Conservation (phyloP, 169 alveolate species). For the Babesia microti region DNA sequence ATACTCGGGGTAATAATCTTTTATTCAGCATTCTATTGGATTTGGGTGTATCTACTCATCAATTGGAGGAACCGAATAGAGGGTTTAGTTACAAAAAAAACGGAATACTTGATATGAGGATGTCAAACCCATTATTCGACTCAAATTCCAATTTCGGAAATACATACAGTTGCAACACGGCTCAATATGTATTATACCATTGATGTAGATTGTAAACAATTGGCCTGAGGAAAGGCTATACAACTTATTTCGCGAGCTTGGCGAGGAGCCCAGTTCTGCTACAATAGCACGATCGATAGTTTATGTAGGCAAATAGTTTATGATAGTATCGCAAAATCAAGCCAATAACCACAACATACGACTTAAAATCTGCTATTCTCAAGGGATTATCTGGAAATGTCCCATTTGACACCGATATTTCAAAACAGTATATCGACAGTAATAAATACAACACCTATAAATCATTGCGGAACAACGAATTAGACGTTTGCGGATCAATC, state of each 20-base stretch:
- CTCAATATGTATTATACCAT: conserved; percentile 11
- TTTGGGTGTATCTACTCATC: conserved; percentile 59
- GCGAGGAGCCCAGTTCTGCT: conserved; percentile 39
- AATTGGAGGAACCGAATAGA: conserved; percentile 38
- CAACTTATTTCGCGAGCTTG: conserved; percentile 16
- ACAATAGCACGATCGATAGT: conserved; percentile 24
- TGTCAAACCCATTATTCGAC: conserved; percentile 52
- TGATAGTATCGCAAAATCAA: conserved; percentile 7
- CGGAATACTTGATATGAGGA: conserved; percentile 61
- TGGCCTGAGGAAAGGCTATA: conserved; percentile 15
- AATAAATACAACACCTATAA: no score
- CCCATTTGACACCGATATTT: no score
- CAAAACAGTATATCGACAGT: no score
- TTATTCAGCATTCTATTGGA: conserved; percentile 46
- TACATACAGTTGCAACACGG: conserved; percentile 12
- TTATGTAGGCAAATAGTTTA: conserved; percentile 9
- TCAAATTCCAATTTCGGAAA: conserved; percentile 16
- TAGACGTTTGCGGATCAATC: no score
- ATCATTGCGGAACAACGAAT: no score
- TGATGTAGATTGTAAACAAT: conserved; percentile 16
- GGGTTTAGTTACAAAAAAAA: conserved; percentile 57
- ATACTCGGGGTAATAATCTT: conserved; percentile 27
- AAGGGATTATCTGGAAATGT: conserved; percentile 24
- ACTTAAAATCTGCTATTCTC: conserved; percentile 39
- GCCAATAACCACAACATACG: conserved; percentile 41